Evolutionary conservation across 2,329 filamentous ascomycete genomes (phyloP).

Genomic region (Rachicladosporium sp.): DNA sequence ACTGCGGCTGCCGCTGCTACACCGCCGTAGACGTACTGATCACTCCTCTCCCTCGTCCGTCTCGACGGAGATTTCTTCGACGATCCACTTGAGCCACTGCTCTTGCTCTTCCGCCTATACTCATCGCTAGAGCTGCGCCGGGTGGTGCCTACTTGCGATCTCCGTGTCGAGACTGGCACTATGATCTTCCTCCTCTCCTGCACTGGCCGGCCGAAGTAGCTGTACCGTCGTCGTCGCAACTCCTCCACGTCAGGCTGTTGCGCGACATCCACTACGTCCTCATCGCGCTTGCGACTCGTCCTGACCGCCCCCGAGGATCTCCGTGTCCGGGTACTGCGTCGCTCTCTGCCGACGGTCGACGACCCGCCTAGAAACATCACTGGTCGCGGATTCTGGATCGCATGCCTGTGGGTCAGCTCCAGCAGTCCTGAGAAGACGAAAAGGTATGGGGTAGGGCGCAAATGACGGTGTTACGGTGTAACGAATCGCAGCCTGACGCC

Average conservation of each 20-base stretch:
- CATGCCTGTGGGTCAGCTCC: too few species aligned
- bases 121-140: not conserved
- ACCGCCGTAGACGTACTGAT: slow-evolving; percentile 5
- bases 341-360: too few species aligned
- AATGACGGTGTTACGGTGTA: too few species aligned
- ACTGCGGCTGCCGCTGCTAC: too few species aligned
- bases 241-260: slow-evolving; percentile 21
- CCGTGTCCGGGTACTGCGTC: too few species aligned
- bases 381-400: too few species aligned
- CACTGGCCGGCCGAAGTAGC: slow-evolving; percentile 25
- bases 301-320: too few species aligned
- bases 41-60: not conserved
- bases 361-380: too few species aligned
- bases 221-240: slow-evolving; percentile 24
- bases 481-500: too few species aligned
- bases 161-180: slow-evolving; percentile 7
- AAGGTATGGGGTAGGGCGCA: too few species aligned
- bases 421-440: too few species aligned
- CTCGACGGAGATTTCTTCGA: slow-evolving; percentile 4
- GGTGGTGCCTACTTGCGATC: not conserved
- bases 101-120: not conserved
- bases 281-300: too few species aligned
- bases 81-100: slow-evolving; percentile 2
- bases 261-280: not conserved
- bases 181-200: slow-evolving; percentile 14